These are phyloP conservation scores for Botryotinia calthae DNA, from an alignment of 2,329 filamentous ascomycete genomes.

Conservation along the genomic window DNA sequence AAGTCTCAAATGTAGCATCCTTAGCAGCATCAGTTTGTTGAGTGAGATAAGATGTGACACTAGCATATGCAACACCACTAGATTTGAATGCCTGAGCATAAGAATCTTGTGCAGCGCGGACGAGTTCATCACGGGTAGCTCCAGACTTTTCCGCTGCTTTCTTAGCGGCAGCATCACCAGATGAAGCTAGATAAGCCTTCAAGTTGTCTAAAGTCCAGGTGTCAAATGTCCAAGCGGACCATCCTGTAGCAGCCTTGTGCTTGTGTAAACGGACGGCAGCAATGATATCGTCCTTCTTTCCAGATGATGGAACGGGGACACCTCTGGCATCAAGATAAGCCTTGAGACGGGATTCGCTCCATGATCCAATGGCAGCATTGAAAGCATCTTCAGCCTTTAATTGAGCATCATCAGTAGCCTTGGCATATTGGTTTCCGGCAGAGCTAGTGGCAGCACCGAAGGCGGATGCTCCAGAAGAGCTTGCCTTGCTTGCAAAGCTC, in stretches of 20 bases:
- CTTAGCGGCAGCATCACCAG: constrained; percentile 55
- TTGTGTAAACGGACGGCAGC: constrained; percentile 71
- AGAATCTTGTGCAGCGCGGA: constrained; percentile 60
- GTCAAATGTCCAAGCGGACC: constrained; percentile 75
- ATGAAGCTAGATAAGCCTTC: constrained; percentile 53
- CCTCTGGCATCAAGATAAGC: constrained; percentile 74
- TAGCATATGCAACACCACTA: constrained; percentile 59
- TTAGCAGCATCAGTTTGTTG: constrained; percentile 65
- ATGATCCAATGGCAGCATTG: constrained; percentile 57
- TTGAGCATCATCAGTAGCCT: constrained; percentile 68
- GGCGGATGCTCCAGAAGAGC: constrained; percentile 57
- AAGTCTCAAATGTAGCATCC: constrained; percentile 65
- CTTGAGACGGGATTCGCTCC: constrained; percentile 76
- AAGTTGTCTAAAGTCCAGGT: constrained; percentile 72
- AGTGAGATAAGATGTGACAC: constrained; percentile 68
- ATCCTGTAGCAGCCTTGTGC: constrained; percentile 66
- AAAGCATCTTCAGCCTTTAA: constrained; percentile 65
- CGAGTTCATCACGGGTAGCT: constrained; percentile 69
- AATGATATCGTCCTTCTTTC: constrained; percentile 70
- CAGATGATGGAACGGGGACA: constrained; percentile 68
- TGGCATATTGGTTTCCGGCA: constrained; percentile 72
- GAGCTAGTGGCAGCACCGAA: constrained; percentile 72
- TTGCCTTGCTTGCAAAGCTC: constrained; percentile 69
- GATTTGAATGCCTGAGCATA: constrained; percentile 59
- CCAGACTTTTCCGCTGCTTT: constrained; percentile 61